Evolutionary conservation across 2,329 filamentous ascomycete genomes (phyloP), one percentile per base, ranked within the genome.

Genomic region (Exophiala mesophila): DNA sequence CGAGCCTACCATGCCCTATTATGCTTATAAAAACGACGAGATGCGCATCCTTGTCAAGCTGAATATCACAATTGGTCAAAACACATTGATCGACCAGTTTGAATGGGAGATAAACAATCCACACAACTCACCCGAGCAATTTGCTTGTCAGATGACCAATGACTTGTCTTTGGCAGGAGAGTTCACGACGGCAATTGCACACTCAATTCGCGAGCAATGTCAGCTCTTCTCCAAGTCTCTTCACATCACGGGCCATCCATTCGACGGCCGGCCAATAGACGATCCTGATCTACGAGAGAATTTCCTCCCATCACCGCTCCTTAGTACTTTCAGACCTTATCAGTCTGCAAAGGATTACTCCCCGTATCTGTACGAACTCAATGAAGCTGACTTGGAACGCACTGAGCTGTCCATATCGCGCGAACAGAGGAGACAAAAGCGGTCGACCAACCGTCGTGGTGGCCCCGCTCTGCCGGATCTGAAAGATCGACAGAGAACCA

Each of bases 91-190:
- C 24, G 92, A 98, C 59, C 92, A 97, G 62, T 97, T 98, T 49
- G 92, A 98, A 65, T 98, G 92, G 92, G 92, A 98, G 57, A 88
- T 97, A 61, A 97, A 97, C 66, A 94, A 95, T 62, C 85, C 89
- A 0, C 70, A 83, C 41, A 98, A 98, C 63, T 94, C 85, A 0
- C 88, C 92, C 2, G 92, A 98, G 66, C 88, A 94, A 44, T 98
- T 98, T 63, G 92, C 92, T 18, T 73, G 78, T 48, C 82, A 82
- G 60, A 94, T 97, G 87, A 82, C 89, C 0, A 79, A 81, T 45
- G 92, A 98, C 58, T 74, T 98, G 18, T 89, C 89, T 3, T 75
- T 98, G 13, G 88, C 87, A 1, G 92, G 92, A 51, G 92, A 98
- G 63, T 98, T 98, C 58, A 89, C 88, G 2, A 98, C 92, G 0